These are phyloP conservation scores for Phytopythium chamaehyphon DNA, from an alignment of 352 stramenopile species.

Conservation along the genomic window DNA sequence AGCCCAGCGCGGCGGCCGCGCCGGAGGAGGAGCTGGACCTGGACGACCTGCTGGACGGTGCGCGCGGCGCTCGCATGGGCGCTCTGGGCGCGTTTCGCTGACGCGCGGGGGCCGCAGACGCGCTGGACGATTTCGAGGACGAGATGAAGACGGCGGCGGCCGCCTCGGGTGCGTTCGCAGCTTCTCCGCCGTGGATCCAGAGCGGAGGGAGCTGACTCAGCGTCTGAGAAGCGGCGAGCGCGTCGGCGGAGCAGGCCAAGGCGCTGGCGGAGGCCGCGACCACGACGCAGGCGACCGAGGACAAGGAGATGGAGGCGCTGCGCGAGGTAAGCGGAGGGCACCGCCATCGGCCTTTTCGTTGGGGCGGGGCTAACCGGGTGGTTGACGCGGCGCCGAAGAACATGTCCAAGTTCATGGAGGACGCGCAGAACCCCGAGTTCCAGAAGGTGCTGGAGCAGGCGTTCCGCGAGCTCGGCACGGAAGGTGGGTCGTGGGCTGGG, in stretches of 20 bases:
- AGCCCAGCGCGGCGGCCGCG: conserved; percentile 3
- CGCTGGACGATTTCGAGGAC: conserved; percentile 80
- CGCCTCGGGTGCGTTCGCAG: neutral
- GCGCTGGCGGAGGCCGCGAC: conserved; percentile 41
- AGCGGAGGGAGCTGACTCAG: too few relatives aligned
- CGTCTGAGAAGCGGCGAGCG: neutral
- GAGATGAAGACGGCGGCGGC: conserved; percentile 33
- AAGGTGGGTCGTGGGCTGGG: conserved; percentile 25
- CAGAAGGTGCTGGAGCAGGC: conserved; percentile 84
- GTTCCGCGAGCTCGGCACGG: conserved; percentile 75
- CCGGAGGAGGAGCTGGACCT: conserved; percentile 62
- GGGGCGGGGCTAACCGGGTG: too few relatives aligned
- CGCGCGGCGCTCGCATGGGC: neutral
- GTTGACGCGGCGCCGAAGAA: conserved; percentile 30
- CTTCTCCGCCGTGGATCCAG: too few relatives aligned
- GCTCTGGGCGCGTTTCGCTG: neutral
- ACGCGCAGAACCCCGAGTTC: conserved; percentile 85
- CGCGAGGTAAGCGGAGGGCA: conserved; percentile 38
- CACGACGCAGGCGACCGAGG: conserved; percentile 38
- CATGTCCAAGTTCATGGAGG: conserved; percentile 83
- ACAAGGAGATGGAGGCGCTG: conserved; percentile 55
- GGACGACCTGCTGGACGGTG: conserved; percentile 79
- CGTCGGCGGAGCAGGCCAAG: conserved; percentile 13
- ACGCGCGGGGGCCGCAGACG: conserved; percentile 31
- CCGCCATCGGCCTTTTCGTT: too few relatives aligned